Conservation (phyloP, 495 filamentous ascomycete genomes). For the Neurospora sp. region DNA sequence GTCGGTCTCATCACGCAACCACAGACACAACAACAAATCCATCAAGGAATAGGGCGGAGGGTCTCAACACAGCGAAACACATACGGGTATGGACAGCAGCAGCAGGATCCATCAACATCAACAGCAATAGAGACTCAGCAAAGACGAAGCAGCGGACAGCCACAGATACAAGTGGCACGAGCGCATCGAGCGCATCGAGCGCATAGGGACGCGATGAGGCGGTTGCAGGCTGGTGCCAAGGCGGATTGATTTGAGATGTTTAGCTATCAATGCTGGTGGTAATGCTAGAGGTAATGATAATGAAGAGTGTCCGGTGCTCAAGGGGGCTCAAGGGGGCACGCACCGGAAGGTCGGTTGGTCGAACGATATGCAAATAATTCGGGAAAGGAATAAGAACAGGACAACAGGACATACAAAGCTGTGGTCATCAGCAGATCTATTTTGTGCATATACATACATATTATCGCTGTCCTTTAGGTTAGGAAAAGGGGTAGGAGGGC, state of each 20-base stretch:
- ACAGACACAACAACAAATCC: not conserved
- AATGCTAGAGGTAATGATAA: not conserved
- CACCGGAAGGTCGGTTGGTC: not conserved
- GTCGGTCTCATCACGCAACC: not conserved
- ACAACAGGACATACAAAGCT: not conserved
- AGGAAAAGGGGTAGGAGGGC: not conserved
- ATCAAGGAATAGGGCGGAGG: not conserved
- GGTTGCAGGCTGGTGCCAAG: slow-evolving; percentile 58
- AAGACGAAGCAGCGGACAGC: not conserved
- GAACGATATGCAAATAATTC: not conserved
- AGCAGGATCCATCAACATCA: not conserved
- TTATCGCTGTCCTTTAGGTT: not conserved
- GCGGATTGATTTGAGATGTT: slow-evolving; percentile 34
- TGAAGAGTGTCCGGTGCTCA: not conserved
- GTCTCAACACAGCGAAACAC: not conserved
- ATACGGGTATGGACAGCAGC: not conserved
- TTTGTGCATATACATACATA: not conserved
- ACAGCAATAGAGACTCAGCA: not conserved
- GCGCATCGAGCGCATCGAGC: slow-evolving; percentile 11
- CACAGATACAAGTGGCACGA: not conserved
- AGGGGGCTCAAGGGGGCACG: not conserved
- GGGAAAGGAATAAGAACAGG: not conserved
- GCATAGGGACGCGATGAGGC: slow-evolving; percentile 72
- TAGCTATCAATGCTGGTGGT: not conserved
- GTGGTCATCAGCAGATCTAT: not conserved